These are phyloP conservation scores for Fusarium sp. DNA, from an alignment of 2,329 filamentous ascomycete genomes.

Conservation along the genomic window DNA sequence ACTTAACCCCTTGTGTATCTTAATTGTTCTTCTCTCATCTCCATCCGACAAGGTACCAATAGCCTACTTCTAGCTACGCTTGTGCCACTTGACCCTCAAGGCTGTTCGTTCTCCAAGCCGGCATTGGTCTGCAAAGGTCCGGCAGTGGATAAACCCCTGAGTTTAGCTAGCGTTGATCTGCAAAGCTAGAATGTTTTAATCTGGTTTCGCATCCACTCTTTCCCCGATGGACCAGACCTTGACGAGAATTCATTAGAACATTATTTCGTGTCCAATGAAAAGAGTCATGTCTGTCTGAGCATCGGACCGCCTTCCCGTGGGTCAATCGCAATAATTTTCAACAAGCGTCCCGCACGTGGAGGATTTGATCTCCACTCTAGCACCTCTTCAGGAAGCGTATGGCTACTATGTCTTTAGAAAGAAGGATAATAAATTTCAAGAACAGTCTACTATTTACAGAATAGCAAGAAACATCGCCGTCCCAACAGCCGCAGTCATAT, in stretches of 20 bases:
- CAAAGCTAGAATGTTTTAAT: neutral
- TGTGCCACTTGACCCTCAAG: neutral
- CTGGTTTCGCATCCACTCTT: neutral
- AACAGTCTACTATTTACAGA: neutral
- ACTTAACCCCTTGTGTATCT: neutral
- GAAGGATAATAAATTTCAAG: neutral
- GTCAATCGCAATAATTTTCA: neutral
- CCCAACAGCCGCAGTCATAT: constrained; percentile 6
- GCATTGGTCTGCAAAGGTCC: neutral
- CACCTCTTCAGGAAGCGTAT: neutral
- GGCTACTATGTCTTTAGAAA: neutral
- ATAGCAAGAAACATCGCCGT: neutral
- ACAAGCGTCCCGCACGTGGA: neutral
- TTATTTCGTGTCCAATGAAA: neutral
- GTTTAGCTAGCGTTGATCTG: neutral
- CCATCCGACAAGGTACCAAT: no score
- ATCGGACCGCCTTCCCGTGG: fast-evolving
- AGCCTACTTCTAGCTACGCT: neutral
- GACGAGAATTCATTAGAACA: neutral
- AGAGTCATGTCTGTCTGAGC: neutral
- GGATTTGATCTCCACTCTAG: neutral
- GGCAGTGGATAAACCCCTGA: neutral
- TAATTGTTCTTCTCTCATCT: neutral
- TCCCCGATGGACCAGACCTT: no score
- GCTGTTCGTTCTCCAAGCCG: neutral